Evolutionary conservation across 495 filamentous ascomycete genomes (phyloP).

Genomic region (Hypomontagnella submonticulosa): DNA sequence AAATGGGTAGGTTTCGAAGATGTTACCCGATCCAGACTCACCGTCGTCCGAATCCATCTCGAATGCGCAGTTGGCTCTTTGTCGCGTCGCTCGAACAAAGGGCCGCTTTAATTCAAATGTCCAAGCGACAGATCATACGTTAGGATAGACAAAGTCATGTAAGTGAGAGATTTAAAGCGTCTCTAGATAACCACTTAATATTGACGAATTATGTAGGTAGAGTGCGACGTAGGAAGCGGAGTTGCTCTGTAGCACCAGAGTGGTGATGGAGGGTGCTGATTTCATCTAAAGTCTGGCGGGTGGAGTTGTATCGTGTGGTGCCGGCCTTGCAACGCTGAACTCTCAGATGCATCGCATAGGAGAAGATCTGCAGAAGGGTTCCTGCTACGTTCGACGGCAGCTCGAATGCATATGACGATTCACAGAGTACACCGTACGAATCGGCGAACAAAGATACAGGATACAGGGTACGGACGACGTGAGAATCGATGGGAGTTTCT

Average conservation of each 20-base stretch:
- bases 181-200: constrained; percentile 4
- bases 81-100: constrained; percentile 17
- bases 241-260: constrained; percentile 13
- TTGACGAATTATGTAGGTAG: constrained; percentile 11
- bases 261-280: constrained; percentile 28
- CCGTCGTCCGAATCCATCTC: constrained; percentile 30
- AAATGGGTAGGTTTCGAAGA: constrained; percentile 37
- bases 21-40: constrained; percentile 31
- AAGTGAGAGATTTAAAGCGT: constrained; percentile 4
- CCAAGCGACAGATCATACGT: constrained; percentile 11
- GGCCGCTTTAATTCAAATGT: constrained; percentile 3
- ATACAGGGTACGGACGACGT: too few relatives aligned
- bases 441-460: constrained; percentile 9
- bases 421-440: constrained; percentile 8
- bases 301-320: constrained; percentile 30
- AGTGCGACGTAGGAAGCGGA: constrained; percentile 38
- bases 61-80: background rate
- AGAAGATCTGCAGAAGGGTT: constrained; percentile 26
- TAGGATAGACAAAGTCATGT: background rate
- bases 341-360: constrained; percentile 21
- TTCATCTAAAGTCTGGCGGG: constrained; percentile 29
- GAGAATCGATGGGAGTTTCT: too few relatives aligned
- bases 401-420: constrained; percentile 24
- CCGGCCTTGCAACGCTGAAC: constrained; percentile 28
- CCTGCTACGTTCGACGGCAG: constrained; percentile 14